Base-by-base conservation (phyloP, 148 eudicot genomes). In the Nepenthes gracilis region DNA sequence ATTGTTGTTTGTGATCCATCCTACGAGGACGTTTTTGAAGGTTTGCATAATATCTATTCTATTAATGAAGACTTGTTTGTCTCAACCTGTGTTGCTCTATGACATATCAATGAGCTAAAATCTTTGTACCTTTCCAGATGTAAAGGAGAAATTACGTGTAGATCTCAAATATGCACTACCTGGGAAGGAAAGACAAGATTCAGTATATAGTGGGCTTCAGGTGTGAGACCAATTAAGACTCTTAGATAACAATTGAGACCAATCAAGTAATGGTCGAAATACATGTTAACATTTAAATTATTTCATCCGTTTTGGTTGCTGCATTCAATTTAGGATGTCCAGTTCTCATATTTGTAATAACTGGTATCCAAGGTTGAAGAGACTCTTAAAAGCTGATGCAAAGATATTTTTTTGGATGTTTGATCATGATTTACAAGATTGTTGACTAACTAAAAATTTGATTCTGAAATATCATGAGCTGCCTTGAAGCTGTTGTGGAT, bases 1-100 rank as follows among this genome's bases (percentile, higher is more conserved):
- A 74, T 93, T 62, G 99, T 93, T 45, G 99, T 93, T 69, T 94
- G 99, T 75, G 99, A 94, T 80, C 95, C 99, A 64, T 89, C 97
- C 45, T 94, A 89, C 72, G 69, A 65, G 73, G 95, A 86, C 79
- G 80, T 94, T 67, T 94, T 94, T 81, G 90, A 86, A 94, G 99
- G 99, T 94, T 53, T 35, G 61, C 36, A 47, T 65, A 6, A 47
- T 33, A 52, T 33, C 33, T 63, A 45, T 53, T 2, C 9, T 54
- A 35, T 40, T 13, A 37, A 54, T 37, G 72, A 52, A 49, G 9
- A 57, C 54, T 49, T 60, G 9, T 32, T 47, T 34, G 43, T 23
- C 54, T 11, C 33, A 40, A 33, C 52, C 40, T 55, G 33, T 34
- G 10, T 43, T 9, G 8, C 8, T 34, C 40, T 64, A 23, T 48